Evolutionary conservation across 1,139 yeast species (phyloP).

Genomic region (Candida smagusa): DNA sequence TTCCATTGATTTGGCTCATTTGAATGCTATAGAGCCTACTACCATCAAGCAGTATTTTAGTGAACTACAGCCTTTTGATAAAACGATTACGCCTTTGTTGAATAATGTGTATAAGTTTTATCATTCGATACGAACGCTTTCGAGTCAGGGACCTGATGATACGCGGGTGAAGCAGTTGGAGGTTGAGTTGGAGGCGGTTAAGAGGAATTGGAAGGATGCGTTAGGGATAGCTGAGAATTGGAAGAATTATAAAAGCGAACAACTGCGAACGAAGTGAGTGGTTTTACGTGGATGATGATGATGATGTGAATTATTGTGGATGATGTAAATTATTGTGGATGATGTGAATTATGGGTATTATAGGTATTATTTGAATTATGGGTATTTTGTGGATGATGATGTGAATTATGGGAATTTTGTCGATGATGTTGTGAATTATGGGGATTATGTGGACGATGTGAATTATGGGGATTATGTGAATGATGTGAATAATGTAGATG

Average conservation of each 20-base stretch:
- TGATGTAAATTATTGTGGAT: no score
- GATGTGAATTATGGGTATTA: background rate
- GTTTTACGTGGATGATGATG: no score
- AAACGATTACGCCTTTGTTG: conserved; percentile 32
- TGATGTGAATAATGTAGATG: no score
- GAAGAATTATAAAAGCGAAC: conserved; percentile 23
- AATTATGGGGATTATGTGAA: no score
- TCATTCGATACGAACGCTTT: conserved; percentile 20
- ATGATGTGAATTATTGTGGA: no score
- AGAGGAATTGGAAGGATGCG: conserved; percentile 43
- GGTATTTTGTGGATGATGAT: background rate
- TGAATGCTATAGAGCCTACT: conserved; percentile 17
- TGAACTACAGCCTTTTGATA: conserved; percentile 39
- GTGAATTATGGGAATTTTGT: background rate
- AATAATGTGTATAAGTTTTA: conserved; percentile 17
- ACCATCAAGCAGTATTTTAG: conserved; percentile 21
- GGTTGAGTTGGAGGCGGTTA: conserved; percentile 35
- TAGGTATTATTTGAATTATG: background rate
- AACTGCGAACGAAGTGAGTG: conserved; percentile 1
- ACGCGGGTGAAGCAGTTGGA: conserved; percentile 25
- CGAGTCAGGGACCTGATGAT: conserved; percentile 5
- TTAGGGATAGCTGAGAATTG: conserved; percentile 47
- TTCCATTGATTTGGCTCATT: conserved; percentile 24
- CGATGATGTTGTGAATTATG: background rate
- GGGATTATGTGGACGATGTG: background rate